Evolutionary conservation across 257 asterid species (phyloP), one percentile per base, ranked within the genome.

Genomic region (Gentiana dahurica): DNA sequence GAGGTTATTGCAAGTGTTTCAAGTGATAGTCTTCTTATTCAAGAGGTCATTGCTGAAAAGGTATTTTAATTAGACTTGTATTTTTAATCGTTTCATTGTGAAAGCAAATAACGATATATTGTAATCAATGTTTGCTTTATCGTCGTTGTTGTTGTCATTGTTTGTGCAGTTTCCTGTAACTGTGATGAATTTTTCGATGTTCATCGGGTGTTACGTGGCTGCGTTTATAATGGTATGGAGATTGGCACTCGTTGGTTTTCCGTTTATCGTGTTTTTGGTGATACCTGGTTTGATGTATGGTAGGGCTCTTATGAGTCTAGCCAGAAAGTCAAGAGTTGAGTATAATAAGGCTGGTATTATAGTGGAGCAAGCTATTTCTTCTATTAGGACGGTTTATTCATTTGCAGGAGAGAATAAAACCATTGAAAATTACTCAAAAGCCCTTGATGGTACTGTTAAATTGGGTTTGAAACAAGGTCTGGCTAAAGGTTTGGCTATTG

Each of bases 271-370:
- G 34, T 41, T 91, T 49, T 75, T 91, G 1, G 71, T 87, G 24
- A 83, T 91, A 36, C 98, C 98, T 2, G 98, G 98, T 6, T 59
- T 91, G 72, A 81, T 87, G 74, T 85, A 87, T 15, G 97, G 95
- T 6, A 69, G 96, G 61, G 68, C 93, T 12, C 65, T 87, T 8
- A 80, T 77, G 89, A 71, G 77, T 65, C 81, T 87, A 49, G 82
- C 82, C 0, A 71, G 89, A 47, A 78, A 79, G 62, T 72, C 77
- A 5, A 75, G 80, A 53, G 93, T 73, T 1, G 98, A 91, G 70
- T 87, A 85, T 37, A 64, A 55, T 9, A 87, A 85, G 62, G 95
- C 97, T 0, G 75, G 83, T 7, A 71, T 48, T 1, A 70, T 91
- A 7, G 92, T 83, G 37, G 95, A 87, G 45, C 96, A 85, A 49